Evolutionary conservation across 1,139 yeast species (phyloP), one percentile per base, ranked within the genome.

Genomic region (Hemisphaericaspora subhashii): DNA sequence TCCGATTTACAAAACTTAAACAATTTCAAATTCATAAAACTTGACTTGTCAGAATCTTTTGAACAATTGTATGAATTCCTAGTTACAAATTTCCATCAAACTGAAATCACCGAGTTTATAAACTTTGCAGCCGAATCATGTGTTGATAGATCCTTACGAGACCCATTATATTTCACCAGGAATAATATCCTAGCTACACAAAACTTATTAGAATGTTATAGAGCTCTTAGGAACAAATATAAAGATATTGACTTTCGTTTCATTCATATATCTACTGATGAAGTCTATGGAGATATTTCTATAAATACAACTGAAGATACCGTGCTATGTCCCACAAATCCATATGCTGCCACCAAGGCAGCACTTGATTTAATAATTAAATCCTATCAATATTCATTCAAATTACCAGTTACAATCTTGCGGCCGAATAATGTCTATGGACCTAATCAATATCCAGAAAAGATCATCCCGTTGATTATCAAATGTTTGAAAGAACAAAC

Each of bases 321-420:
- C 0, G 60, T 68, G 2, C 53, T 79, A 22, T 57, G 60, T 11
- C 85, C 85, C 1, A 72, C 84, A 0, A 79, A 77, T 46, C 84
- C 84, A 1, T 79, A 79, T 45, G 66, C 84, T 2, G 83, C 84
- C 0, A 64, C 81, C 15, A 79, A 79, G 49, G 84, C 83, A 1
- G 67, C 81, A 2, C 63, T 74, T 3, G 85, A 79, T 44, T 55
- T 79, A 58, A 66, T 79, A 2, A 66, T 76, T 4, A 55, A 66
- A 30, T 70, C 83, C 0, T 79, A 79, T 47, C 51, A 57, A 32
- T 62, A 62, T 41, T 71, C 79, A 16, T 79, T 59, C 51, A 57
- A 62, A 5, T 41, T 77, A 10, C 79, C 79, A 2, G 59, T 68
- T 4, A 58, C 68, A 9, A 65, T 72, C 2, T 55, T 77, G 4